Evolutionary conservation across 148 eudicot genomes (phyloP).

Genomic region (Vaccinium vitisidaea): DNA sequence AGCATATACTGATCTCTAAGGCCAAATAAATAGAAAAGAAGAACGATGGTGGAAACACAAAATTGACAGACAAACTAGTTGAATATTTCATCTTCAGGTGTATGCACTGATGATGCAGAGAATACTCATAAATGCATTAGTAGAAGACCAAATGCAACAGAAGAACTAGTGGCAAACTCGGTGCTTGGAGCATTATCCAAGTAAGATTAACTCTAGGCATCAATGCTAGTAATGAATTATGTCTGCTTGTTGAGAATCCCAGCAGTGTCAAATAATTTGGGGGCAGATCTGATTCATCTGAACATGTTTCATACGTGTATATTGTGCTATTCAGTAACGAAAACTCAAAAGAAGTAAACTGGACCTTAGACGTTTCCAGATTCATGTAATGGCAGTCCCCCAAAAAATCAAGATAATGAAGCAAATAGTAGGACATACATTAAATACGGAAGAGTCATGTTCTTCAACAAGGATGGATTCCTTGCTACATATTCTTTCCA

Average conservation of each 20-base stretch:
- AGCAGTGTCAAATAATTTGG: not conserved
- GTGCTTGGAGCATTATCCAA: not conserved
- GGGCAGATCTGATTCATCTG: not conserved
- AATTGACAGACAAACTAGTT: not conserved
- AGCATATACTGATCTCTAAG: too few relatives aligned
- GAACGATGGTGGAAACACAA: not conserved
- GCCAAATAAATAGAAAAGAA: too few relatives aligned
- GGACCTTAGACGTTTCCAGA: not conserved
- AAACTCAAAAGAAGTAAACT: not conserved
- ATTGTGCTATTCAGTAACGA: not conserved
- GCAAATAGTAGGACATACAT: slow-evolving; percentile 15
- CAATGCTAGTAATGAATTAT: not conserved
- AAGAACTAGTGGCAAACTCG: not conserved
- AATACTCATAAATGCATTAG: not conserved
- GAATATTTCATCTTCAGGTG: not conserved
- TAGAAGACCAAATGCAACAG: not conserved
- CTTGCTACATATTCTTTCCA: slow-evolving; percentile 47
- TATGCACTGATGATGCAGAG: not conserved
- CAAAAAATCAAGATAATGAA: not conserved
- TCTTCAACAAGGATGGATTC: slow-evolving; percentile 41
- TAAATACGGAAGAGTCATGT: slow-evolving; percentile 50
- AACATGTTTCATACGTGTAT: not conserved
- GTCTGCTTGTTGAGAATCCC: not conserved
- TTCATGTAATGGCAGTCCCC: not conserved
- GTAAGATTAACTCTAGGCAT: not conserved